Percentiles rank a stretch among this genome's conserved stretches.
Evolutionary conservation across 176 grass and related monocot species (phyloP).

Genomic region (Phoenix roebelenii): DNA sequence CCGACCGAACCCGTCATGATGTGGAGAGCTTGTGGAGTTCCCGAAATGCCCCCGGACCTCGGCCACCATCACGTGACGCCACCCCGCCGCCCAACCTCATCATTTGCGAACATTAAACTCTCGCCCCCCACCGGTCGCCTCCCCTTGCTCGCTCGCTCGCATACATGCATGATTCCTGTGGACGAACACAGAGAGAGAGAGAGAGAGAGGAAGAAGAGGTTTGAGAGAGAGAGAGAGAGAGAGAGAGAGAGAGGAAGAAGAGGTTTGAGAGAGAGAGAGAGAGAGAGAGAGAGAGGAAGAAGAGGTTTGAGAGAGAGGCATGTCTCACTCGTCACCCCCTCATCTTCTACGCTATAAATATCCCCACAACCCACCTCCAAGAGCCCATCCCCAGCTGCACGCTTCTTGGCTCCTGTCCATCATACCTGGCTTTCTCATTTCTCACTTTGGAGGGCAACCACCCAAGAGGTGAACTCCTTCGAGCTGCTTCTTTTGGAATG

Average conservation of each 20-base stretch:
- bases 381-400: background rate
- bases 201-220: too few relatives aligned
- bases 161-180: constrained; percentile 11
- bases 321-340: background rate
- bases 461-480: background rate
- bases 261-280: background rate
- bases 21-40: background rate
- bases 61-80: constrained; percentile 56
- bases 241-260: background rate
- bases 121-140: constrained; percentile 7
- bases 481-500: background rate
- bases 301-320: background rate
- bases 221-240: too few relatives aligned
- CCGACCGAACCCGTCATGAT: constrained; percentile 9
- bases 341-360: constrained; percentile 4
- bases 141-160: constrained; percentile 5
- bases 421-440: background rate
- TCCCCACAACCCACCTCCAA: background rate
- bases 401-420: background rate
- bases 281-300: background rate
- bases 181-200: background rate
- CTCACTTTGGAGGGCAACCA: background rate
- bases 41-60: background rate
- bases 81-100: constrained; percentile 35
- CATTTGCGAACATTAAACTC: constrained; percentile 74